Conservation (phyloP, 2,329 filamentous ascomycete genomes). For the Fusarium odoratissimum region DNA sequence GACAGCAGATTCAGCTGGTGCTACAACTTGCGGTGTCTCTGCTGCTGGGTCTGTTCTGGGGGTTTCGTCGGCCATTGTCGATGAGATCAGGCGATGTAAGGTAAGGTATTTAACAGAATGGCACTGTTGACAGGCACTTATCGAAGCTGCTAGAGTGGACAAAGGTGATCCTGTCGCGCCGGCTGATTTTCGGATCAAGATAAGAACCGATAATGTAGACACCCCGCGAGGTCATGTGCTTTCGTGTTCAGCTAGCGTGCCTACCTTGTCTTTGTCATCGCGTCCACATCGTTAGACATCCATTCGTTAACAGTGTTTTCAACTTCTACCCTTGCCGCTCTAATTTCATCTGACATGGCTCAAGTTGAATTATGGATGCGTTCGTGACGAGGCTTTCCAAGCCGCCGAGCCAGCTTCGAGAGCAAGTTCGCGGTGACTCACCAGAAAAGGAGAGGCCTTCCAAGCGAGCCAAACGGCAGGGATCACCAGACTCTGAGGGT, state of each 20-base stretch:
- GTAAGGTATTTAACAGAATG: background rate
- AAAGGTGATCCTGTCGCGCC: slow-evolving; percentile 32
- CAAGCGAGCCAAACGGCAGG: slow-evolving; percentile 49
- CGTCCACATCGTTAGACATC: slow-evolving; percentile 17
- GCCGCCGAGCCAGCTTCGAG: slow-evolving; percentile 21
- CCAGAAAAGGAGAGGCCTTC: slow-evolving; percentile 39
- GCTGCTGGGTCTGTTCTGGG: slow-evolving; percentile 31
- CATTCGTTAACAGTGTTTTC: background rate
- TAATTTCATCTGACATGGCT: slow-evolving; percentile 13
- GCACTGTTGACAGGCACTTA: slow-evolving; percentile 10
- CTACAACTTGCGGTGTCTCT: slow-evolving; percentile 37
- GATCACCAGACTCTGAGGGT: slow-evolving; percentile 36
- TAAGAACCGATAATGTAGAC: background rate
- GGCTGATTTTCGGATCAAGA: slow-evolving; percentile 40
- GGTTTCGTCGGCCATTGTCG: slow-evolving; percentile 49
- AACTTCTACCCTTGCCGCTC: background rate
- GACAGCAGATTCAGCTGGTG: slow-evolving; percentile 35
- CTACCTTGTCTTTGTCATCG: slow-evolving; percentile 25
- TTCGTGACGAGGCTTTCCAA: slow-evolving; percentile 50
- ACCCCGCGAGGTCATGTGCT: slow-evolving; percentile 51
- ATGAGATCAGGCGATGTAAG: background rate
- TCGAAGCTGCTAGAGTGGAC: slow-evolving; percentile 4
- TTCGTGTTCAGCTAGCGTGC: slow-evolving; percentile 49
- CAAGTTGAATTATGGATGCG: slow-evolving; percentile 51
- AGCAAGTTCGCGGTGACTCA: slow-evolving; percentile 15